phyloP scores from a whole-genome alignment of 2,329 filamentous ascomycete species.

The Ophiostoma montium region DNA sequence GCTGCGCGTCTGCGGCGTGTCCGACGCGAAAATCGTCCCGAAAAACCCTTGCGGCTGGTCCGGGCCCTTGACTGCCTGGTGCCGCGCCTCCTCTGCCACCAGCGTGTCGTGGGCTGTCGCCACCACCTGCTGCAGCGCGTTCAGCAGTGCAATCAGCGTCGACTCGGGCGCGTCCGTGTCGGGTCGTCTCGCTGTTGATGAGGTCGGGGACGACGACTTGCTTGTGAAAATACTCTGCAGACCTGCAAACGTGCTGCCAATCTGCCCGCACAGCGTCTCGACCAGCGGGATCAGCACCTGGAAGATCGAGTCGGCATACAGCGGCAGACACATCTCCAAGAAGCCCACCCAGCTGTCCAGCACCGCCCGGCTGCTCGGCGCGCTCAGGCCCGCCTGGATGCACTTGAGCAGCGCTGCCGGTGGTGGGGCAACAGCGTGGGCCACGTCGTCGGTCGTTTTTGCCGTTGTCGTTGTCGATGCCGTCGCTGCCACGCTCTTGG shows the following conservation, averaged over 20 bases:
- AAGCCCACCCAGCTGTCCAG: slow-evolving; percentile 89
- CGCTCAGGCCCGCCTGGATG: slow-evolving; percentile 67
- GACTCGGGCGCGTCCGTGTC: slow-evolving; percentile 44
- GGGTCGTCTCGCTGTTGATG: no score
- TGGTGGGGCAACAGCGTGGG: slow-evolving; percentile 28
- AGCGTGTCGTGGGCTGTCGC: slow-evolving; percentile 77
- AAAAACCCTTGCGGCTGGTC: slow-evolving; percentile 81
- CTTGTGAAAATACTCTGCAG: slow-evolving; percentile 48
- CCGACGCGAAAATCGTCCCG: slow-evolving; percentile 77
- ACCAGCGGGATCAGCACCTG: slow-evolving; percentile 83
- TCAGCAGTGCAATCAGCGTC: slow-evolving; percentile 72
- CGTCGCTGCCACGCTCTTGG: slow-evolving; percentile 1
- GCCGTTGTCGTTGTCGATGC: no score
- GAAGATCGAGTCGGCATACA: slow-evolving; percentile 76
- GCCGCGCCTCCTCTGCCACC: slow-evolving; percentile 57
- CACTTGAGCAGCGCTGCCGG: slow-evolving; percentile 67
- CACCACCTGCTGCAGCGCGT: slow-evolving; percentile 81
- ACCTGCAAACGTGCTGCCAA: slow-evolving; percentile 56
- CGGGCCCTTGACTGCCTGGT: slow-evolving; percentile 57
- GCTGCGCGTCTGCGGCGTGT: slow-evolving; percentile 57
- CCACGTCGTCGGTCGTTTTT: background rate
- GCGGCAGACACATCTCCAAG: slow-evolving; percentile 65
- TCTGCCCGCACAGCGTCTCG: slow-evolving; percentile 72
- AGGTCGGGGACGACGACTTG: background rate
- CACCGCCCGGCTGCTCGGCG: slow-evolving; percentile 56